Evolutionary conservation across 805 yeast species (phyloP), one percentile per base, ranked within the genome.

Genomic region (Metschnikowia noctiluminum): DNA sequence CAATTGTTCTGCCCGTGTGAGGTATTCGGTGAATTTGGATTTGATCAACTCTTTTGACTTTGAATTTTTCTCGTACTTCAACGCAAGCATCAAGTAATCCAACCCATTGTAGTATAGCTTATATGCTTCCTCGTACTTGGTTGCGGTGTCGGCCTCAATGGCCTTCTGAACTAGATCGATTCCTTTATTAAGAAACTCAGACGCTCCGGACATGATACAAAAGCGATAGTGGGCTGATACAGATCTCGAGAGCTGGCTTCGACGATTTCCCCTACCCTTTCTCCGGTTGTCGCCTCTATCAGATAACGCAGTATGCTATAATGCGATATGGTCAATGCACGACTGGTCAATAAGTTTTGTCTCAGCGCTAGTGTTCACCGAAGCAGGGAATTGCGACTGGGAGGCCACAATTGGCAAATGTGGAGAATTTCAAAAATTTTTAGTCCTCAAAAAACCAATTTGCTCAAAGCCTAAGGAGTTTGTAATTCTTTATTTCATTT

Each of bases 81-180:
- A 76, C 5, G 99, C 99, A 57, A 90, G 76, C 97, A 94, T 90
- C 59, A 94, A 75, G 69, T 94, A 94, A 66, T 94, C 98, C 48
- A 94, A 74, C 1, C 97, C 97, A 60, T 87, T 87, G 71, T 88
- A 91, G 69, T 94, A 94, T 40, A 89, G 79, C 51, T 89, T 87
- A 67, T 92, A 92, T 0, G 99, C 98, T 57, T 94, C 98, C 45
- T 89, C 96, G 60, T 91, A 92, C 55, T 85, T 78, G 45, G 92
- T 85, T 26, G 90, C 90, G 14, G 89, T 82, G 64, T 94, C 99
- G 6, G 96, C 89, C 64, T 90, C 97, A 47, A 94, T 90, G 26
- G 99, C 99, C 66, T 85, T 86, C 63, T 90, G 96, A 15, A 94
- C 95, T 35, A 90, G 77, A 54, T 90, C 97, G 26, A 94, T 90